phyloP scores from a whole-genome alignment of 768 basidiomycete species.

The Suillus cothurnatus region DNA sequence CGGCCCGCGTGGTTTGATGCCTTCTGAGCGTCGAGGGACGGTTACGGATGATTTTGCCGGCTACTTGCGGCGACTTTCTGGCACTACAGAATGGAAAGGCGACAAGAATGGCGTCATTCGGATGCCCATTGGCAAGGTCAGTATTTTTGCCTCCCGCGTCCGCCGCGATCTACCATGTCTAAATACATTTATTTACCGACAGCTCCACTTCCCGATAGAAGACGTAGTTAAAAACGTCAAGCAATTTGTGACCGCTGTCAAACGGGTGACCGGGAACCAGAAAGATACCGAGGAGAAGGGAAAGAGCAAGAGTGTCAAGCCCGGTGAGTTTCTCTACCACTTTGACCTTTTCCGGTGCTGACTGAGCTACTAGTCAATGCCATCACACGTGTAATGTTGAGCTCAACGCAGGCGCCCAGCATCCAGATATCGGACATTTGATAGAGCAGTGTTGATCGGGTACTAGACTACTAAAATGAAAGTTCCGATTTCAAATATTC shows the following conservation, averaged over 20 bases:
- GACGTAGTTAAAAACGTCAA: constrained; percentile 81
- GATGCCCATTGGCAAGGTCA: constrained; percentile 76
- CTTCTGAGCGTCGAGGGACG: constrained; percentile 89
- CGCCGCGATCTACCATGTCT: neutral
- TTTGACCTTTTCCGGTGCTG: constrained; percentile 2
- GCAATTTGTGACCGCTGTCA: constrained; percentile 74
- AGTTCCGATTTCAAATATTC: neutral
- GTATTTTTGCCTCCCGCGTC: constrained; percentile 19
- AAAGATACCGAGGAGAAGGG: constrained; percentile 48
- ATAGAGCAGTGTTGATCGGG: constrained; percentile 15
- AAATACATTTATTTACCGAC: constrained; percentile 11
- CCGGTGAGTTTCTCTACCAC: constrained; percentile 30
- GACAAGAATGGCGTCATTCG: constrained; percentile 86
- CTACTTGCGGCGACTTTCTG: constrained; percentile 77
- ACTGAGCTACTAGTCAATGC: constrained; percentile 55
- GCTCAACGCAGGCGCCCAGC: constrained; percentile 85
- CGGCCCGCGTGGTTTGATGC: constrained; percentile 94
- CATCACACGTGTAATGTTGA: constrained; percentile 81
- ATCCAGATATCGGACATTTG: constrained; percentile 84
- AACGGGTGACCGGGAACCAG: constrained; percentile 70
- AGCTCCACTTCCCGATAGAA: constrained; percentile 75
- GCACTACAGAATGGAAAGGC: constrained; percentile 91
- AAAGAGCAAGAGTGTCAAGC: constrained; percentile 45
- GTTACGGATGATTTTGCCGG: constrained; percentile 88
- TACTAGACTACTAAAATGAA: neutral